Percentiles rank a stretch among this genome's conserved stretches.
phyloP scores from a whole-genome alignment of 345 rosid species.

The Brassica incana region DNA sequence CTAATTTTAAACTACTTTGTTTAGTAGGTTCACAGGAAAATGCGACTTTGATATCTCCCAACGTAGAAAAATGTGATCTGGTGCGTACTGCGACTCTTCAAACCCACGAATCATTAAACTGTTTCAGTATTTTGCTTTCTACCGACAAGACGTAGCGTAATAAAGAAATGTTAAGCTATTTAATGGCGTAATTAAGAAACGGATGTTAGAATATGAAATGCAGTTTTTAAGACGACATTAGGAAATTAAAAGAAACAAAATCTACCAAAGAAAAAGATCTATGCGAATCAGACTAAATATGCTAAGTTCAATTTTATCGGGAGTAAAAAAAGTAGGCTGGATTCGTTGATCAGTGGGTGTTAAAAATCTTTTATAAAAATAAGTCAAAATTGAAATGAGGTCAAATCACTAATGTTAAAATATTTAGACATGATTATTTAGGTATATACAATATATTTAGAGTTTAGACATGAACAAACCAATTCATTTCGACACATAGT shows the following conservation, averaged over 20 bases:
- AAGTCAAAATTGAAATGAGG: too few relatives aligned
- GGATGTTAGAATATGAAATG: not conserved
- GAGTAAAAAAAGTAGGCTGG: too few relatives aligned
- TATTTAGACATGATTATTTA: too few relatives aligned
- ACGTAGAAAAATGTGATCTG: not conserved
- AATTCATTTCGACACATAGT: too few relatives aligned
- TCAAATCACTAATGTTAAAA: too few relatives aligned
- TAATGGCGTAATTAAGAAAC: not conserved
- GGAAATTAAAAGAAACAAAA: not conserved
- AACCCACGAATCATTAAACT: not conserved
- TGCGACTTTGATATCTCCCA: conserved; percentile 28
- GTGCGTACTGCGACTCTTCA: not conserved
- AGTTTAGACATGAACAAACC: too few relatives aligned
- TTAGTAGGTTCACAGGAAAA: not conserved
- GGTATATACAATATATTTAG: too few relatives aligned
- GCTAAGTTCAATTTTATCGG: too few relatives aligned
- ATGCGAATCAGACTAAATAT: too few relatives aligned
- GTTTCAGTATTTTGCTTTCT: not conserved
- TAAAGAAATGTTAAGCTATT: not conserved
- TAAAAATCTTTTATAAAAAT: too few relatives aligned
- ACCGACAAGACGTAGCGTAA: not conserved
- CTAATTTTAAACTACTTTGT: not conserved
- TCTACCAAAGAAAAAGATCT: not conserved
- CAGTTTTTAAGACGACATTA: not conserved
- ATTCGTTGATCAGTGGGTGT: too few relatives aligned